phyloP scores from a whole-genome alignment of 2,329 filamentous ascomycete species.

The Septoria linicola region DNA sequence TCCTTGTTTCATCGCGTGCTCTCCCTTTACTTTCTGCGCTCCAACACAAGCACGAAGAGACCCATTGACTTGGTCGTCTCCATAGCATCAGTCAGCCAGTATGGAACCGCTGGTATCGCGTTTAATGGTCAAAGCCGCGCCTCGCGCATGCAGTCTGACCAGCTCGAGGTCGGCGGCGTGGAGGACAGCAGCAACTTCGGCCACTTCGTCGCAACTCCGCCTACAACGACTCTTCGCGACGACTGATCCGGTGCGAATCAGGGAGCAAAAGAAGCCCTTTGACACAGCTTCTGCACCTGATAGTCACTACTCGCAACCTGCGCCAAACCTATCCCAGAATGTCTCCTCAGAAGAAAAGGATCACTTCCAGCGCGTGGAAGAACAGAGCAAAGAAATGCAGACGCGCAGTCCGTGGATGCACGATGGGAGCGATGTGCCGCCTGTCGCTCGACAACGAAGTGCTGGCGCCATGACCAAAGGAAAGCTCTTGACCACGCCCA shows the following conservation, averaged over 20 bases:
- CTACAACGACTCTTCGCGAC: constrained; percentile 16
- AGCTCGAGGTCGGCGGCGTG: constrained; percentile 12
- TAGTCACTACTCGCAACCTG: constrained; percentile 37
- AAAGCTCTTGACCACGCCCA: constrained; percentile 77
- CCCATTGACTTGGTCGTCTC: constrained; percentile 1
- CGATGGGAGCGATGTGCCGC: constrained; percentile 59
- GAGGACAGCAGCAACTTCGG: constrained; percentile 18
- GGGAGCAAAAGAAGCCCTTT: constrained; percentile 22
- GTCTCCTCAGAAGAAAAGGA: constrained; percentile 48
- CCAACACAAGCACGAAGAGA: not conserved
- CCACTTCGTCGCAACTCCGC: constrained; percentile 6
- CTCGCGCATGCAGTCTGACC: constrained; percentile 13
- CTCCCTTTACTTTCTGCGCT: not conserved
- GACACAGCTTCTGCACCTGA: constrained; percentile 27
- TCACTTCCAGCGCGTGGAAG: constrained; percentile 46
- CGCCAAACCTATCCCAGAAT: constrained; percentile 44
- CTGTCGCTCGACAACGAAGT: constrained; percentile 52
- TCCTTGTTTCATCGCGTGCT: constrained; percentile 1
- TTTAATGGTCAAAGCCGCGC: constrained; percentile 29
- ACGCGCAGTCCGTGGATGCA: constrained; percentile 65
- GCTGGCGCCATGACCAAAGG: constrained; percentile 67
- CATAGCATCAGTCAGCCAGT: not conserved
- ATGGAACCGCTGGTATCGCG: constrained; percentile 36
- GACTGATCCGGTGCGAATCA: constrained; percentile 7
- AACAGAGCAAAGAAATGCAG: constrained; percentile 55